Evolutionary conservation across 805 yeast genomes (phyloP).

Genomic region (Kazachstania psychrophila): DNA sequence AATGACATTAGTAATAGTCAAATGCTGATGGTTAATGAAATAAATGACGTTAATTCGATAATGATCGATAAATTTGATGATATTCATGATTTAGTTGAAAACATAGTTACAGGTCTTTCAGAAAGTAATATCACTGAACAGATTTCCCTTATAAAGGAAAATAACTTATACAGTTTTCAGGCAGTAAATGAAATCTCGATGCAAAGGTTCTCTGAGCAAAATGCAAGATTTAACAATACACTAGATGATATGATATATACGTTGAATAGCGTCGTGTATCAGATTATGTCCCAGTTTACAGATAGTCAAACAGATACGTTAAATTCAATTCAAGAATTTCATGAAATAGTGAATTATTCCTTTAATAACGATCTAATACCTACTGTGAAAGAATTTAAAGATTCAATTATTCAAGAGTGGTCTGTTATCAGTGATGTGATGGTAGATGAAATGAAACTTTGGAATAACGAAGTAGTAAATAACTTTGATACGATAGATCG

Average conservation of each 20-base stretch:
- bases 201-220: too few relatives aligned
- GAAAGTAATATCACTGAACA: too few relatives aligned
- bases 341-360: constrained; percentile 1
- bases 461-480: constrained; percentile 12
- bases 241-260: too few relatives aligned
- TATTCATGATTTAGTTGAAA: background rate
- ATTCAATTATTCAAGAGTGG: constrained; percentile 12
- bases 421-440: constrained; percentile 6
- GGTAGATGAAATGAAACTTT: constrained; percentile 9
- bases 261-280: too few relatives aligned
- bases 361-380: constrained; percentile 3
- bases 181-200: too few relatives aligned
- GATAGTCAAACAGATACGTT: background rate
- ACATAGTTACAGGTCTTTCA: background rate
- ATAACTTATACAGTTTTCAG: too few relatives aligned
- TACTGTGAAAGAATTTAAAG: constrained; percentile 9
- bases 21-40: too few relatives aligned
- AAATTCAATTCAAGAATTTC: background rate
- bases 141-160: too few relatives aligned
- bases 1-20: background rate
- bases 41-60: too few relatives aligned
- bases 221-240: too few relatives aligned
- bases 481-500: constrained; percentile 11
- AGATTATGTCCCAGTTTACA: background rate
- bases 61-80: too few relatives aligned